phyloP scores from a whole-genome alignment of 106 monocot species.

The Dioscorea dumetorum region DNA sequence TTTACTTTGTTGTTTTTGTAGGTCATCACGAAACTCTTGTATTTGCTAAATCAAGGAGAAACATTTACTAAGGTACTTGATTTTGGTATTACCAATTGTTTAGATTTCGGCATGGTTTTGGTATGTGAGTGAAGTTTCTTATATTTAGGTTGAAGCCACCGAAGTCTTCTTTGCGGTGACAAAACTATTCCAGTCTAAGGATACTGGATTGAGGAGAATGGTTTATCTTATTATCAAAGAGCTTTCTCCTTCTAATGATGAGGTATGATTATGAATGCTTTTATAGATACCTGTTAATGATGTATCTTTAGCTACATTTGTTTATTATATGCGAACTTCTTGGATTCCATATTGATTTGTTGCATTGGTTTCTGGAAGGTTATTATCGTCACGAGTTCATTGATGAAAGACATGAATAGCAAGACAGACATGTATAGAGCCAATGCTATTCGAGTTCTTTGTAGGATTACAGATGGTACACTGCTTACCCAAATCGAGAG shows the following conservation, averaged over 20 bases:
- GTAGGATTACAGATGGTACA: slow-evolving; percentile 91
- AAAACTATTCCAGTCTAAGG: slow-evolving; percentile 94
- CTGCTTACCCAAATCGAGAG: slow-evolving; percentile 97
- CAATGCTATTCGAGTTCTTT: slow-evolving; percentile 96
- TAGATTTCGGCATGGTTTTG: no score
- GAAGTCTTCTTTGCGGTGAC: slow-evolving; percentile 98
- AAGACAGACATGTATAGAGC: slow-evolving; percentile 99
- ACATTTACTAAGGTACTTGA: slow-evolving; percentile 70
- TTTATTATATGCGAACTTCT: background rate
- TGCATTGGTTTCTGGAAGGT: slow-evolving; percentile 35
- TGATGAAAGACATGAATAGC: slow-evolving; percentile 99
- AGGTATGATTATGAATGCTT: slow-evolving; percentile 27
- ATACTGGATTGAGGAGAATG: slow-evolving; percentile 89
- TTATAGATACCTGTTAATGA: background rate
- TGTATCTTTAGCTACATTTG: background rate
- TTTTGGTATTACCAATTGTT: background rate
- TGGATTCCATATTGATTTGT: no score
- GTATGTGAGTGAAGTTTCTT: no score
- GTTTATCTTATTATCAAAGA: slow-evolving; percentile 99
- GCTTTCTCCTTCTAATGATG: slow-evolving; percentile 92
- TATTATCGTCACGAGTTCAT: slow-evolving; percentile 96
- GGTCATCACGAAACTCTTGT: slow-evolving; percentile 91
- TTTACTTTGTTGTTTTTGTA: background rate
- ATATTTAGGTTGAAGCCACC: slow-evolving; percentile 16
- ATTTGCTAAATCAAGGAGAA: slow-evolving; percentile 95